Conservation (phyloP, 768 basidiomycete genomes). For the Kwoniella shandongensis region DNA sequence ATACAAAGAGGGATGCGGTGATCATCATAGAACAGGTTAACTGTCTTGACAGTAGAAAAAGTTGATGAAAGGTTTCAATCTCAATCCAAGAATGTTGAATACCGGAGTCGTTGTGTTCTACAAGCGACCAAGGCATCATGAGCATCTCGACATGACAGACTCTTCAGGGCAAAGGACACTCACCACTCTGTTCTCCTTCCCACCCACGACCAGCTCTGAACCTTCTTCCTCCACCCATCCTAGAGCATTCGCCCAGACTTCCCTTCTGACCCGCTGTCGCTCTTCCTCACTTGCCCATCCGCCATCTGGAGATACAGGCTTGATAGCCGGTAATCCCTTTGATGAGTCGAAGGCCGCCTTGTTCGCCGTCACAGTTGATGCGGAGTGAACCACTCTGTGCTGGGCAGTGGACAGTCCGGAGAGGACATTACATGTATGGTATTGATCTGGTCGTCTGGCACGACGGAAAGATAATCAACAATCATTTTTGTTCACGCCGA, state of each 20-base stretch:
- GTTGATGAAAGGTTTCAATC: conserved; percentile 66
- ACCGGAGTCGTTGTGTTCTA: conserved; percentile 81
- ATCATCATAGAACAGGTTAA: background rate
- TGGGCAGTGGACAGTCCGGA: conserved; percentile 87
- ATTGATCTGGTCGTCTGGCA: conserved; percentile 82
- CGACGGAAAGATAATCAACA: background rate
- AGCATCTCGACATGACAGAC: background rate
- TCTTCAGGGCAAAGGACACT: conserved; percentile 26
- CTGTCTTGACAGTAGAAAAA: conserved; percentile 67
- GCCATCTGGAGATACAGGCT: conserved; percentile 26
- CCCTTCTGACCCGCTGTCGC: conserved; percentile 54
- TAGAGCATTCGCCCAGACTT: conserved; percentile 61
- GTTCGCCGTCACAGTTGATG: conserved; percentile 38
- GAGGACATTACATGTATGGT: conserved; percentile 91
- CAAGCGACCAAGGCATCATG: background rate
- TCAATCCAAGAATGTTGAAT: conserved; percentile 71
- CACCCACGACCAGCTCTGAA: conserved; percentile 61
- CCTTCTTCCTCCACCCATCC: conserved; percentile 68
- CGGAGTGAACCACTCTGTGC: conserved; percentile 66
- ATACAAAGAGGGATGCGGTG: background rate
- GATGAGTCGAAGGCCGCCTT: conserved; percentile 31
- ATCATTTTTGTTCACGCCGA: too few species aligned
- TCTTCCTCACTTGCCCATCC: conserved; percentile 45
- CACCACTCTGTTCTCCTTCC: conserved; percentile 60
- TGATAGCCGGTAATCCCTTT: conserved; percentile 37